phyloP scores from a whole-genome alignment of 805 yeast genomes.

The Kluyveromyces lactis region DNA sequence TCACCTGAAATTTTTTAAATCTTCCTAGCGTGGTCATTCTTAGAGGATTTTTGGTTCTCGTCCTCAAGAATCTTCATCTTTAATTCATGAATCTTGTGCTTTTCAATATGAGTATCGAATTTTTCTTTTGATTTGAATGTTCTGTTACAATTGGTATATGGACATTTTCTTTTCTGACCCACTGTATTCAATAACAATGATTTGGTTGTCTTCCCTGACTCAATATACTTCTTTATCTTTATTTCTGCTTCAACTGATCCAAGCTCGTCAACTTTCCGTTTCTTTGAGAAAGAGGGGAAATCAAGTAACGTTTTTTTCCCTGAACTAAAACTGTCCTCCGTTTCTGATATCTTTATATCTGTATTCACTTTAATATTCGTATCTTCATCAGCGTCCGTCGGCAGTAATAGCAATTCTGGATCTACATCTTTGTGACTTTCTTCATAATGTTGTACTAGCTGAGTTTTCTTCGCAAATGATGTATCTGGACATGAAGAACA shows the following conservation, averaged over 20 bases:
- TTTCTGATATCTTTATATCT: not conserved
- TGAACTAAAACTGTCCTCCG: not conserved
- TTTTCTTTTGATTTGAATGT: conserved; percentile 37
- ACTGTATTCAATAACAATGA: conserved; percentile 28
- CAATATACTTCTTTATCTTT: conserved; percentile 20
- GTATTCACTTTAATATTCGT: not conserved
- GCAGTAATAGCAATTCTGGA: not conserved
- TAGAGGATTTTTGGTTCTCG: not conserved
- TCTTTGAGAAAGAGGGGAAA: not conserved
- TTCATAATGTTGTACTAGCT: conserved; percentile 48
- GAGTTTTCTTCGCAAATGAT: conserved; percentile 48
- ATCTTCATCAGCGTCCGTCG: not conserved
- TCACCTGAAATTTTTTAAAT: no score
- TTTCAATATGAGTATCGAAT: conserved; percentile 25
- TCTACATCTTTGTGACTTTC: conserved; percentile 31
- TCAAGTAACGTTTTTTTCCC: not conserved
- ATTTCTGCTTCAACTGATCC: conserved; percentile 17
- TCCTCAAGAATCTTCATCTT: conserved; percentile 16
- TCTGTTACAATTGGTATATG: conserved; percentile 43
- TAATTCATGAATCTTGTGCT: conserved; percentile 28
- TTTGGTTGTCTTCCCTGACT: conserved; percentile 21
- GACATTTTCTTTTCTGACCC: conserved; percentile 37
- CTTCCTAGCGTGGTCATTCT: no score
- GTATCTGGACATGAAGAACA: conserved; percentile 46
- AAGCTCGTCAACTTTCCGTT: conserved; percentile 11